Percentiles rank a stretch among this genome's conserved stretches.
Conservation (phyloP, 441 rosid genomes). For the Oxalis stricta region DNA sequence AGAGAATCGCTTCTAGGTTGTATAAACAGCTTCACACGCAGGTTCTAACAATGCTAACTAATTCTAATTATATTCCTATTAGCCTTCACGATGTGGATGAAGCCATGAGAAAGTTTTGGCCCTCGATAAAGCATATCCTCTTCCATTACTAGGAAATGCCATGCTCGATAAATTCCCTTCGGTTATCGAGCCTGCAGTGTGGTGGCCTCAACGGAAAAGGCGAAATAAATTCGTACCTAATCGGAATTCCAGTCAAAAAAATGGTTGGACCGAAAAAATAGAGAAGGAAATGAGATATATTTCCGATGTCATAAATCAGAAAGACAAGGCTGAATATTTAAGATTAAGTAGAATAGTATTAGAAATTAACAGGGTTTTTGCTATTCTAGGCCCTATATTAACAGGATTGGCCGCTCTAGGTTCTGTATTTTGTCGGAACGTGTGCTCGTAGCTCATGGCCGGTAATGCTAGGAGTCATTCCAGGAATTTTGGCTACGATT, state of each 20-base stretch:
- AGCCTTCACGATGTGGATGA: conserved; percentile 34
- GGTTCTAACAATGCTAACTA: conserved; percentile 18
- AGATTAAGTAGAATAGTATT: conserved; percentile 35
- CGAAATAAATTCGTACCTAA: neutral
- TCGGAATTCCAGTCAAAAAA: neutral
- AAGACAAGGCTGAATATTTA: conserved; percentile 53
- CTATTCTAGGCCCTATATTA: conserved; percentile 47
- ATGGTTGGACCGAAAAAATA: conserved; percentile 41
- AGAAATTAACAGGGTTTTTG: conserved; percentile 45
- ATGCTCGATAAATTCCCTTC: conserved; percentile 57
- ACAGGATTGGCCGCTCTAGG: conserved; percentile 50
- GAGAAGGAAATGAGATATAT: conserved; percentile 41
- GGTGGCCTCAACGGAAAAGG: conserved; percentile 47
- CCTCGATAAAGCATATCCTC: conserved; percentile 53
- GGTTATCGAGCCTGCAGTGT: conserved; percentile 37
- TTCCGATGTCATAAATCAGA: conserved; percentile 27
- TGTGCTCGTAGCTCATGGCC: conserved; percentile 17
- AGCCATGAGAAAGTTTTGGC: conserved; percentile 39
- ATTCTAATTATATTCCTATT: conserved; percentile 11
- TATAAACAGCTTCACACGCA: conserved; percentile 32
- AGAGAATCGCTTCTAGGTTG: conserved; percentile 44
- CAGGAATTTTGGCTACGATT: conserved; percentile 38
- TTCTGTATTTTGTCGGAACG: conserved; percentile 25
- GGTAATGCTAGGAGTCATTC: conserved; percentile 17
- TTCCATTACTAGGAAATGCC: conserved; percentile 35